Base-by-base conservation (phyloP, 2,329 filamentous ascomycete genomes). In the Neonectria neomacrospora region DNA sequence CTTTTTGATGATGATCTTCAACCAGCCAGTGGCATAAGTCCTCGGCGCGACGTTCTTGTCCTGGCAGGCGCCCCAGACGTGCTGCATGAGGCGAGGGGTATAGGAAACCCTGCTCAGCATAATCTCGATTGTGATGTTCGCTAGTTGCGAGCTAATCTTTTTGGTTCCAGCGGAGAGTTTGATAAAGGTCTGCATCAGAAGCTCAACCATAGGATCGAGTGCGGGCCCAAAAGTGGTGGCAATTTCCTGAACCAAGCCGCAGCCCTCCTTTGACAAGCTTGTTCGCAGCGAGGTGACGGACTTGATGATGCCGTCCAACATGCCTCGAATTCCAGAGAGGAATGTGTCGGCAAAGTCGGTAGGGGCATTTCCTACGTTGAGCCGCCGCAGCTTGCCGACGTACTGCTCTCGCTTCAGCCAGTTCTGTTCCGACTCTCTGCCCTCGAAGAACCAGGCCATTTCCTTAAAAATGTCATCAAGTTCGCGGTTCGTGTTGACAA, bases 11-110 rank as follows among this genome's bases (percentile, higher is more conserved):
- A 98, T 78, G 1, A 91, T 96, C 78, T 90, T 92, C 30, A 98
- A 80, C 96, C 96, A 99, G 8, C 86, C 90, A 2, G 91, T 85
- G 2, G 90, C 91, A 77, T 90, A 97, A 1, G 88, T 87, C 65
- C 96, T 89, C 16, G 94, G 91, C 74, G 96, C 91, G 2, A 94
- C 90, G 74, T 97, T 98, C 82, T 97, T 98, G 81, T 99, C 95
- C 76, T 96, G 91, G 66, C 88, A 91, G 23, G 95, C 94, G 57
- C 82, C 81, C 82, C 89, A 92, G 51, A 98, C 83, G 73, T 98
- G 95, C 76, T 97, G 92, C 83, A 97, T 86, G 66, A 97, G 85
- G 28, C 94, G 90, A 63, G 85, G 82, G 65, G 86, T 94, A 79
- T 95, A 98, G 0, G 94, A 90, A 30, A 91, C 91, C 70, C 91